Percentiles rank a stretch among this genome's conserved stretches.
phyloP scores from a whole-genome alignment of 108 stramenopile species.

The Thalassiosira profunda region DNA sequence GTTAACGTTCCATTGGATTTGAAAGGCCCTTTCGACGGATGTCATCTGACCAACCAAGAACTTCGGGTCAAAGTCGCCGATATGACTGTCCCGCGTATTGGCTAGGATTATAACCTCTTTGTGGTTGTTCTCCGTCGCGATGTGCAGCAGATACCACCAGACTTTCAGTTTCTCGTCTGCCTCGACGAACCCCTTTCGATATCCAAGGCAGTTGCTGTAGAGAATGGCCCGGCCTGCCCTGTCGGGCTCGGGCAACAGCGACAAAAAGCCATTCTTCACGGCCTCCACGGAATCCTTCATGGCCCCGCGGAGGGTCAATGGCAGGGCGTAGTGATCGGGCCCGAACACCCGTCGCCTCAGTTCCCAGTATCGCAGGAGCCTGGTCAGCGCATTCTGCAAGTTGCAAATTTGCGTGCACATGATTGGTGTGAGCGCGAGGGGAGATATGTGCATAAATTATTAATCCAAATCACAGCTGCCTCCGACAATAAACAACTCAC shows the following conservation, averaged over 20 bases:
- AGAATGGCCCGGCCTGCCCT: slow-evolving; percentile 40
- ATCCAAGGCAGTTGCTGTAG: slow-evolving; percentile 24
- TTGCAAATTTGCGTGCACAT: not conserved
- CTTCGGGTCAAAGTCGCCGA: slow-evolving; percentile 7
- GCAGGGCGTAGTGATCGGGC: slow-evolving; percentile 38
- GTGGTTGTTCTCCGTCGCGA: slow-evolving; percentile 14
- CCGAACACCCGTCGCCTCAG: slow-evolving; percentile 33
- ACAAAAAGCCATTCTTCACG: slow-evolving; percentile 29
- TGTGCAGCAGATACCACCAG: slow-evolving; percentile 15
- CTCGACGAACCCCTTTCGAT: not conserved
- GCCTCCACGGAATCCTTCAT: slow-evolving; percentile 38
- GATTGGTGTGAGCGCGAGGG: not conserved
- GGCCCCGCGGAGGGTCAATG: slow-evolving; percentile 40
- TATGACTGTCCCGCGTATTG: slow-evolving; percentile 1
- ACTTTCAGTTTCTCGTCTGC: not conserved
- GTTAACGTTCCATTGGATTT: not conserved
- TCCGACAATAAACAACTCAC: slow-evolving; percentile 8
- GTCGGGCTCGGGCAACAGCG: slow-evolving; percentile 36
- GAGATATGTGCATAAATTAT: not conserved
- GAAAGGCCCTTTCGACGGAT: slow-evolving; percentile 3
- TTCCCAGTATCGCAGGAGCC: slow-evolving; percentile 43
- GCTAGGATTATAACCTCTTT: not conserved
- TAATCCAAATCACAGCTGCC: not conserved
- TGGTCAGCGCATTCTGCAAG: slow-evolving; percentile 21
- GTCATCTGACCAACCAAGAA: not conserved